Percentiles rank a stretch among this genome's conserved stretches.
Evolutionary conservation across 257 asterid species (phyloP).

Genomic region (Solanum gracilifrons): DNA sequence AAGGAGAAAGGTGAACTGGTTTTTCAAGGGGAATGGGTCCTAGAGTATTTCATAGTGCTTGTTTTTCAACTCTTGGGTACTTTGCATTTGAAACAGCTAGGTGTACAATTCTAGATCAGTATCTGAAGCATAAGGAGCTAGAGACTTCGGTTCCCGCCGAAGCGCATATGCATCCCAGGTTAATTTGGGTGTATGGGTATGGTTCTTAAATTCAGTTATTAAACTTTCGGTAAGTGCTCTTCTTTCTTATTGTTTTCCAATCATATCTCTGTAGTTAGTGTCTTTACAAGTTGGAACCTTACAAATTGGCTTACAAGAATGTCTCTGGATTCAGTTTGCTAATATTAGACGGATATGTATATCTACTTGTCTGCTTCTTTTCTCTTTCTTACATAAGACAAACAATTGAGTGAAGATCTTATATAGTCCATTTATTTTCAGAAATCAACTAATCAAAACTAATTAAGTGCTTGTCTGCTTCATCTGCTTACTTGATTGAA

Average conservation of each 20-base stretch:
- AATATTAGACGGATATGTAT: background rate
- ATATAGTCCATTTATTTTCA: background rate
- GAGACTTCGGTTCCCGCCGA: conserved; percentile 17
- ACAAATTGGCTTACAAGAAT: background rate
- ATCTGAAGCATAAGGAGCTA: conserved; percentile 58
- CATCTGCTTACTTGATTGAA: background rate
- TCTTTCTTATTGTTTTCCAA: background rate
- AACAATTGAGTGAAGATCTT: background rate
- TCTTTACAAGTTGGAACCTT: background rate
- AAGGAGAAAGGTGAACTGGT: conserved; percentile 81
- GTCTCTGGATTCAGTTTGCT: background rate
- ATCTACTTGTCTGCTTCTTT: background rate
- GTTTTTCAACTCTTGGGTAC: conserved; percentile 85
- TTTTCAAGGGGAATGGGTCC: conserved; percentile 90
- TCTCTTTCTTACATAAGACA: background rate
- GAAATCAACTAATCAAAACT: background rate
- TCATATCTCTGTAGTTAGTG: background rate
- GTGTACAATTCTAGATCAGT: conserved; percentile 54
- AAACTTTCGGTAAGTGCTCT: background rate
- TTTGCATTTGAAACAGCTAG: conserved; percentile 89
- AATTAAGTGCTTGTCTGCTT: background rate
- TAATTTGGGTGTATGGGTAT: conserved; percentile 11
- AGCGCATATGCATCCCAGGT: conserved; percentile 10
- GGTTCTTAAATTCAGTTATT: background rate
- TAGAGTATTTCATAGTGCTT: conserved; percentile 73